Evolutionary conservation across 495 filamentous ascomycete genomes (phyloP).

Genomic region (Apiosordaria backusii): DNA sequence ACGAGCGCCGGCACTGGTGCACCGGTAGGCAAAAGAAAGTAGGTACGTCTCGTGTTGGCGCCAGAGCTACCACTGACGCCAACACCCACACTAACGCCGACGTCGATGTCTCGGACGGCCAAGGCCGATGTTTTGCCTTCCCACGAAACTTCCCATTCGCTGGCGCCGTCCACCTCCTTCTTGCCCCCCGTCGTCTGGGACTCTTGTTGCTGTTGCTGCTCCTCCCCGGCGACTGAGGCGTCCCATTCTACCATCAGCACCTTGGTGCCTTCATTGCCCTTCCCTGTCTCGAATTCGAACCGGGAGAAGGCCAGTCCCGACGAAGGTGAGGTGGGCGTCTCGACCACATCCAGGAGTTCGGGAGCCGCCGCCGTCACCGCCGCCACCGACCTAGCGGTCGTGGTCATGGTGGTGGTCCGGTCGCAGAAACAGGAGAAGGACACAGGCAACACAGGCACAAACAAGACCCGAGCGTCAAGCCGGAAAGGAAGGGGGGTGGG

Average conservation of each 20-base stretch:
- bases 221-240: conserved; percentile 41
- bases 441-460: not conserved
- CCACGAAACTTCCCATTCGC: conserved; percentile 75
- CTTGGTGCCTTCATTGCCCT: conserved; percentile 76
- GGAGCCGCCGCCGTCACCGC: conserved; percentile 14
- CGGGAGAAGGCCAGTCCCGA: conserved; percentile 60
- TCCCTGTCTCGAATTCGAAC: conserved; percentile 78
- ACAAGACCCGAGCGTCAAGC: not conserved
- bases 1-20: conserved; percentile 63
- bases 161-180: not conserved
- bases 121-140: conserved; percentile 66
- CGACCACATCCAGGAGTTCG: conserved; percentile 29
- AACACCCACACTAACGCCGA: conserved; percentile 16
- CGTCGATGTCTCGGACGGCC: conserved; percentile 54
- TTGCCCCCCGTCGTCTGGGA: not conserved
- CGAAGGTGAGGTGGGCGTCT: conserved; percentile 41
- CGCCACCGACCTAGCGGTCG: conserved; percentile 16
- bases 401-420: conserved; percentile 18
- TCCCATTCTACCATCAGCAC: conserved; percentile 85
- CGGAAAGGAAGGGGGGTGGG: not conserved
- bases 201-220: not conserved
- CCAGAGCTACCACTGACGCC: conserved; percentile 41
- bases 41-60: conserved; percentile 56
- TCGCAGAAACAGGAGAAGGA: not conserved
- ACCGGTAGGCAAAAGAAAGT: conserved; percentile 69